A percentile compares a stretch with the other conserved stretches of the same genome.
These are phyloP conservation scores for Taphrina wiesneri DNA, from an alignment of 1,139 yeast species.

Conservation along the genomic window DNA sequence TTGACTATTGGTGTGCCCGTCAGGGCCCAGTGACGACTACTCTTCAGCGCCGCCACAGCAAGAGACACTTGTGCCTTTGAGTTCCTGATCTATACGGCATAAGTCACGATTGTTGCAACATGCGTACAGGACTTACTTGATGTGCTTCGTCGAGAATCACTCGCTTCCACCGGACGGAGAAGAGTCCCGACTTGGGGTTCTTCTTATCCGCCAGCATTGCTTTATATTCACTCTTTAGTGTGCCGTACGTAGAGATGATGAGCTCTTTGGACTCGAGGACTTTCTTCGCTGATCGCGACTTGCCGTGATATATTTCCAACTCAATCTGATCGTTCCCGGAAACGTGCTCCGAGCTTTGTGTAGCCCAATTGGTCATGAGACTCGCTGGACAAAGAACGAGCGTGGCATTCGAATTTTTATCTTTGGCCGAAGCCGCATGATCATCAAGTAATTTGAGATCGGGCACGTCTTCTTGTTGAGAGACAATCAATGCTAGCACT, in stretches of 20 bases:
- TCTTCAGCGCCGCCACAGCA: constrained; percentile 65
- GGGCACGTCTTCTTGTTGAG: constrained; percentile 27
- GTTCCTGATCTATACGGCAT: constrained; percentile 58
- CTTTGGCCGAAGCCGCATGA: not conserved
- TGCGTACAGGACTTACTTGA: constrained; percentile 52
- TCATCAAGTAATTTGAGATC: not conserved
- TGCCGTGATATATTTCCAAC: constrained; percentile 68
- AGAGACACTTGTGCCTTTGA: constrained; percentile 81
- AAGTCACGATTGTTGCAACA: not conserved
- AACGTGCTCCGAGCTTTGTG: constrained; percentile 63
- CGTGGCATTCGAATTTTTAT: constrained; percentile 58
- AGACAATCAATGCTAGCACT: constrained; percentile 66
- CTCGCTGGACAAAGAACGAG: constrained; percentile 90
- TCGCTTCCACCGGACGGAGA: constrained; percentile 72
- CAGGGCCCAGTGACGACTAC: constrained; percentile 76
- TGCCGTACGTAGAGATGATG: constrained; percentile 84
- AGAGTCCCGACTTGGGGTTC: constrained; percentile 68
- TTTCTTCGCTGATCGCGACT: constrained; percentile 49
- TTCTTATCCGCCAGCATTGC: constrained; percentile 31
- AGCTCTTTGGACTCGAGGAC: constrained; percentile 49
- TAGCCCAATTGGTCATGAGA: constrained; percentile 83
- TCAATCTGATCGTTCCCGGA: constrained; percentile 42
- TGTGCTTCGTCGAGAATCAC: constrained; percentile 91
- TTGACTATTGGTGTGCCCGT: constrained; percentile 96
- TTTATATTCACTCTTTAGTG: constrained; percentile 64